Conservation (phyloP, 2,329 filamentous ascomycete species). For the Hirsutella minnesotensis region DNA sequence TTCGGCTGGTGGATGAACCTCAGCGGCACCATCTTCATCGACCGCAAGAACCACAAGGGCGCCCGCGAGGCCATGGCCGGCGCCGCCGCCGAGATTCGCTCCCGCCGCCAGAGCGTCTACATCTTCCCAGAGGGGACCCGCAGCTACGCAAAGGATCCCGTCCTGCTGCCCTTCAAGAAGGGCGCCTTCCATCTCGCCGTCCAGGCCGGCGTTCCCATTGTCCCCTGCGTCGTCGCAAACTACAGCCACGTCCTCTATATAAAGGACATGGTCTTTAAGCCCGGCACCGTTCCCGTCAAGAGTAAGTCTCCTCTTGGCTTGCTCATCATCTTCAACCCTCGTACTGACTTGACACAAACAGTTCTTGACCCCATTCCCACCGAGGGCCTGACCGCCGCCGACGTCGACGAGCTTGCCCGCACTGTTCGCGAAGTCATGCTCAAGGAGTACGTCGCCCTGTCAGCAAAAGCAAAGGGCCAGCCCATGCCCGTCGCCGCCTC, state of each 20-base stretch:
- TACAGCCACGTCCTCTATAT: conserved; percentile 62
- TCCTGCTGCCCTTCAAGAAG: conserved; percentile 93
- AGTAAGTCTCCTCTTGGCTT: conserved; percentile 34
- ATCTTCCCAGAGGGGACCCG: conserved; percentile 90
- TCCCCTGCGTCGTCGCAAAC: conserved; percentile 73
- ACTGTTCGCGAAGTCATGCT: conserved; percentile 67
- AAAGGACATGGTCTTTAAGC: conserved; percentile 51
- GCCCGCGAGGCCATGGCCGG: conserved; percentile 77
- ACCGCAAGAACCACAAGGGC: conserved; percentile 72
- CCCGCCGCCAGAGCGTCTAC: conserved; percentile 62
- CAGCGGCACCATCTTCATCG: conserved; percentile 87
- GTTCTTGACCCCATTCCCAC: conserved; percentile 76
- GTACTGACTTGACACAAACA: conserved; percentile 16
- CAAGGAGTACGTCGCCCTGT: conserved; percentile 44
- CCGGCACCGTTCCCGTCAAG: conserved; percentile 63
- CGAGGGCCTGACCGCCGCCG: conserved; percentile 55
- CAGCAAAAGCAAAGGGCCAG: conserved; percentile 35
- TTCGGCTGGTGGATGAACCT: conserved; percentile 91
- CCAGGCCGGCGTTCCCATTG: conserved; percentile 84
- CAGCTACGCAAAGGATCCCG: conserved; percentile 73
- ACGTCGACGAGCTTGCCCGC: conserved; percentile 63
- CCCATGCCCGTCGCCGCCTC: conserved; percentile 19
- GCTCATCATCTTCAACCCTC: neutral
- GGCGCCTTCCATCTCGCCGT: conserved; percentile 94
- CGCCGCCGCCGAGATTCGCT: conserved; percentile 69